Percentiles rank a stretch among this genome's conserved stretches.
Evolutionary conservation across 345 rosid genomes (phyloP).

Genomic region (Microcos paniculata): DNA sequence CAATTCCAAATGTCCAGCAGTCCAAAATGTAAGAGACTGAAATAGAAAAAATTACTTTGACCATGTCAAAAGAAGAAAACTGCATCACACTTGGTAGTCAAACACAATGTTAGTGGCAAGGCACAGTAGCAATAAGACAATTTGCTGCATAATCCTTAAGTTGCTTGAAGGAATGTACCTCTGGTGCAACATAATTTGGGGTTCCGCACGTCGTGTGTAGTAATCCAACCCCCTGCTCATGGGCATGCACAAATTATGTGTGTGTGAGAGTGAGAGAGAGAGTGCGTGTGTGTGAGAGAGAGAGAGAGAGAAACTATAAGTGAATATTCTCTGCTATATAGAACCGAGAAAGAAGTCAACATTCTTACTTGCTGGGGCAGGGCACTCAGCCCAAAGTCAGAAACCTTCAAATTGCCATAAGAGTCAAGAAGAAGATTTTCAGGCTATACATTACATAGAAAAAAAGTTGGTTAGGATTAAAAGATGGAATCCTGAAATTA

Average conservation of each 20-base stretch:
- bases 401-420: constrained; percentile 64
- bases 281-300: not conserved
- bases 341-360: not conserved
- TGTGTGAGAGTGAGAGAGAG: constrained; percentile 15
- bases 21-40: not conserved
- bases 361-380: constrained; percentile 55
- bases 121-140: not conserved
- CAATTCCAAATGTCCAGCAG: not conserved
- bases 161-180: constrained; percentile 31
- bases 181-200: constrained; percentile 82
- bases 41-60: not conserved
- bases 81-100: not conserved
- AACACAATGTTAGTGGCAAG: not conserved
- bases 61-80: constrained; percentile 5
- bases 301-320: not conserved
- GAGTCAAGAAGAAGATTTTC: constrained; percentile 76
- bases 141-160: constrained; percentile 4
- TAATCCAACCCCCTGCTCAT: constrained; percentile 55
- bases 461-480: constrained; percentile 18
- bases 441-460: constrained; percentile 40
- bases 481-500: constrained; percentile 16
- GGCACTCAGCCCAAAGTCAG: constrained; percentile 85
- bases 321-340: not conserved
- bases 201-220: constrained; percentile 96
- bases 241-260: constrained; percentile 14